A percentile compares a stretch with the other conserved stretches of the same genome.
Conservation (phyloP, 2,329 filamentous ascomycete genomes). For the Blastomyces parvus region DNA sequence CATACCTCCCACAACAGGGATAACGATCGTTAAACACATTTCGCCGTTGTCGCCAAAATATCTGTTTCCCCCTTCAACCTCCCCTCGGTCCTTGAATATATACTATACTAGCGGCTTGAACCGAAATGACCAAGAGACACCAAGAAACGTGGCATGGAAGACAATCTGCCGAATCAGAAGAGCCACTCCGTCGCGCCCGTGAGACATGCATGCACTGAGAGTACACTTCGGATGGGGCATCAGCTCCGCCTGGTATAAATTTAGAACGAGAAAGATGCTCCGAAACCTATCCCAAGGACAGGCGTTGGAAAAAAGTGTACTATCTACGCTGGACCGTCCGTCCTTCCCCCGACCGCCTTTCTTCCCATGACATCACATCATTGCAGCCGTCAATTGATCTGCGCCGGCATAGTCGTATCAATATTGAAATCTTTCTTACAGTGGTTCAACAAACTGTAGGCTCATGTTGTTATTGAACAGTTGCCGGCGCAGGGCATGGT, state of each 20-base stretch:
- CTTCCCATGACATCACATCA: background rate
- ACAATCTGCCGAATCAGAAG: background rate
- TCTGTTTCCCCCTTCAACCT: background rate
- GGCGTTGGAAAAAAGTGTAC: background rate
- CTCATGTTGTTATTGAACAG: background rate
- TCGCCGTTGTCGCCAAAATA: background rate
- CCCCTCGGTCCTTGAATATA: too few species aligned
- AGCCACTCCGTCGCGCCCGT: background rate
- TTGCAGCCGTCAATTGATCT: background rate
- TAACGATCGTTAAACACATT: background rate
- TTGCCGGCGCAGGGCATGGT: background rate
- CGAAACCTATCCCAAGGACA: background rate
- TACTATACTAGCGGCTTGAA: background rate
- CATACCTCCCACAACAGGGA: too few species aligned
- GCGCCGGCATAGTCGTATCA: background rate
- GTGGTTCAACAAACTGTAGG: background rate
- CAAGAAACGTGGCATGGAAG: conserved; percentile 1
- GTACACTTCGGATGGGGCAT: background rate
- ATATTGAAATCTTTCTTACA: background rate
- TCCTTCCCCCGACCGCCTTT: background rate
- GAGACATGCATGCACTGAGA: conserved; percentile 5
- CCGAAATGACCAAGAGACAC: background rate
- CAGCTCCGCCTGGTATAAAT: background rate
- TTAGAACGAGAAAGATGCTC: background rate
- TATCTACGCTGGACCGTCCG: too few species aligned